Evolutionary conservation across 768 basidiomycete genomes (phyloP).

Genomic region (Termitomyces sp.): DNA sequence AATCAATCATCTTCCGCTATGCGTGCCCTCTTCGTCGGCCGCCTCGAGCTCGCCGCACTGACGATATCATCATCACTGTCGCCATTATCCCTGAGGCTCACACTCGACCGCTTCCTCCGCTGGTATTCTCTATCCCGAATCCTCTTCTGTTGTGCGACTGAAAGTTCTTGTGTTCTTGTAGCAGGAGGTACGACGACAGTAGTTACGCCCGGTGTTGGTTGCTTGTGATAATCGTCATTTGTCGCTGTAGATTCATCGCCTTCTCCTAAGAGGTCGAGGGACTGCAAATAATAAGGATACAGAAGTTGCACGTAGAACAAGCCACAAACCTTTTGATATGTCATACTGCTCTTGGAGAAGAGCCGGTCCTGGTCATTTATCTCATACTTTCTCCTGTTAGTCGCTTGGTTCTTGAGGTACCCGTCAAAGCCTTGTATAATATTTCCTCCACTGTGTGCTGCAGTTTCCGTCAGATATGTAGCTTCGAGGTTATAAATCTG

Average conservation of each 20-base stretch:
- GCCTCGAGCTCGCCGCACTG: conserved; percentile 42
- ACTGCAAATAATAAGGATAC: conserved; percentile 34
- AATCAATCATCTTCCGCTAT: conserved; percentile 60
- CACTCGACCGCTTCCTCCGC: conserved; percentile 66
- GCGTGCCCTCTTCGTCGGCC: conserved; percentile 66
- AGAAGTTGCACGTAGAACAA: conserved; percentile 4
- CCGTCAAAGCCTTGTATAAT: conserved; percentile 86
- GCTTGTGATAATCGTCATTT: conserved; percentile 63
- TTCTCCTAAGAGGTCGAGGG: conserved; percentile 70
- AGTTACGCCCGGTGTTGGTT: conserved; percentile 66
- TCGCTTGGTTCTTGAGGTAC: conserved; percentile 74
- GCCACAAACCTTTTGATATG: conserved; percentile 59
- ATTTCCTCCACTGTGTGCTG: conserved; percentile 73
- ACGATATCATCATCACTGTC: conserved; percentile 74
- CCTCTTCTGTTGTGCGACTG: conserved; percentile 71
- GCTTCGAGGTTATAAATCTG: conserved; percentile 78
- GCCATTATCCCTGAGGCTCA: conserved; percentile 57
- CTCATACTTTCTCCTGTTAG: conserved; percentile 67
- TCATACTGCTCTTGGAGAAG: conserved; percentile 78
- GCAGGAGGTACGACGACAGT: conserved; percentile 78
- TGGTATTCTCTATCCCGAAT: conserved; percentile 79
- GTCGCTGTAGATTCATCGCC: conserved; percentile 52
- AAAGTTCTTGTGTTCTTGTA: conserved; percentile 59
- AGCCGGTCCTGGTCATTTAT: conserved; percentile 73
- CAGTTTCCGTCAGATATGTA: conserved; percentile 73